phyloP scores from a whole-genome alignment of 202 grass and related monocot species.

The Panicum virgatum region DNA sequence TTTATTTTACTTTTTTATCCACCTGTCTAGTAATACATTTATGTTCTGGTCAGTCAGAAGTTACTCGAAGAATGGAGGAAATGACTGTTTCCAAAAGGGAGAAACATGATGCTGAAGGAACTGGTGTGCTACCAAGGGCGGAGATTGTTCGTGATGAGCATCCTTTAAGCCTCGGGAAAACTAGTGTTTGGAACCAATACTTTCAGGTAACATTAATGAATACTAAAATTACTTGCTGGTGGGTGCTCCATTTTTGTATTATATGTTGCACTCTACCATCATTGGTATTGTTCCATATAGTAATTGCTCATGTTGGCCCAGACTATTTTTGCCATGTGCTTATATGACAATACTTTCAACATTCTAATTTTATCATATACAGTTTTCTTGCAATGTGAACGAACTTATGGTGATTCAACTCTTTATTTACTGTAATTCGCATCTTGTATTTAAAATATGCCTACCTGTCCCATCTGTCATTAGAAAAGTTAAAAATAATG shows the following conservation, averaged over 20 bases:
- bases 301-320: not conserved
- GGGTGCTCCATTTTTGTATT: not conserved
- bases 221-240: conserved; percentile 19
- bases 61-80: conserved; percentile 91
- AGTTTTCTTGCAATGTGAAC: not conserved
- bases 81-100: conserved; percentile 54
- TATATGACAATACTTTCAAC: too few relatives aligned
- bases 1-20: conserved; percentile 6
- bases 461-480: not conserved
- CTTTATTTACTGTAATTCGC: not conserved
- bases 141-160: conserved; percentile 80
- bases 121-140: conserved; percentile 75
- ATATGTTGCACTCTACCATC: not conserved
- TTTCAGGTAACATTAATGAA: conserved; percentile 70
- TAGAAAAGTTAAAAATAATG: not conserved
- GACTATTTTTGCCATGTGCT: not conserved
- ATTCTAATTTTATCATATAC: too few relatives aligned
- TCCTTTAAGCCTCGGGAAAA: conserved; percentile 88
- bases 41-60: conserved; percentile 86
- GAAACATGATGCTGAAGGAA: conserved; percentile 55
- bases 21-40: conserved; percentile 38
- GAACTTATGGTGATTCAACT: not conserved
- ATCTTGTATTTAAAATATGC: too few relatives aligned
- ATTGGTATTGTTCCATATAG: not conserved
- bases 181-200: conserved; percentile 95